Percentiles rank a stretch among this genome's conserved stretches.
These are phyloP conservation scores for Arthrobotrys entomopaga DNA, from an alignment of 2,329 filamentous ascomycete species.

Conservation along the genomic window DNA sequence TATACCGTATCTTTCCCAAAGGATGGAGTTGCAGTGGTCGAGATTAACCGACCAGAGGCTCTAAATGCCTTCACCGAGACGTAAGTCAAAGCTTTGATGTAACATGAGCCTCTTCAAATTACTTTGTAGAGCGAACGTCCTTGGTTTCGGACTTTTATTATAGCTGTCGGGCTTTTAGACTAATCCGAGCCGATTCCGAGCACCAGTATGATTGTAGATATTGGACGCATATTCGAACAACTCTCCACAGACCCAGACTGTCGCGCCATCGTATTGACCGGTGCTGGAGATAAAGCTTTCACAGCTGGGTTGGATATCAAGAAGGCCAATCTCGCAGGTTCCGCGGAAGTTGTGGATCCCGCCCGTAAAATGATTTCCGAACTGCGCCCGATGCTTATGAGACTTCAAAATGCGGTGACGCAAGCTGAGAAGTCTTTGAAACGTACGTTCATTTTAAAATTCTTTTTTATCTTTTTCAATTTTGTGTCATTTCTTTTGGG, in stretches of 20 bases:
- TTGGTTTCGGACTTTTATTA: too few relatives aligned
- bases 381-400: constrained; percentile 75
- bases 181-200: constrained; percentile 7
- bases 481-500: too few relatives aligned
- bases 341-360: constrained; percentile 65
- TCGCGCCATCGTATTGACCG: constrained; percentile 81
- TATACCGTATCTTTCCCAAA: constrained; percentile 78
- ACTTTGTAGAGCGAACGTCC: too few relatives aligned
- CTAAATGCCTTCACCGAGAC: constrained; percentile 84
- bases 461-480: too few relatives aligned
- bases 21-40: constrained; percentile 83
- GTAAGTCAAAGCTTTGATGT: constrained; percentile 62
- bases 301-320: constrained; percentile 83
- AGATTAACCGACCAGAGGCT: constrained; percentile 87
- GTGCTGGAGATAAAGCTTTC: constrained; percentile 84
- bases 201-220: constrained; percentile 80
- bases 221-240: constrained; percentile 75
- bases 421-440: constrained; percentile 89
- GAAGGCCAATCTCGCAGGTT: constrained; percentile 67
- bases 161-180: constrained; percentile 1
- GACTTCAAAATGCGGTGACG: constrained; percentile 82
- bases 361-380: constrained; percentile 71
- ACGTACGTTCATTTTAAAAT: constrained; percentile 66
- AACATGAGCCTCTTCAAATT: too few relatives aligned
- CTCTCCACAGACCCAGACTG: constrained; percentile 78